Evolutionary conservation across 768 basidiomycete species (phyloP), one percentile per base, ranked within the genome.

Genomic region (Pisolithus orientalis): DNA sequence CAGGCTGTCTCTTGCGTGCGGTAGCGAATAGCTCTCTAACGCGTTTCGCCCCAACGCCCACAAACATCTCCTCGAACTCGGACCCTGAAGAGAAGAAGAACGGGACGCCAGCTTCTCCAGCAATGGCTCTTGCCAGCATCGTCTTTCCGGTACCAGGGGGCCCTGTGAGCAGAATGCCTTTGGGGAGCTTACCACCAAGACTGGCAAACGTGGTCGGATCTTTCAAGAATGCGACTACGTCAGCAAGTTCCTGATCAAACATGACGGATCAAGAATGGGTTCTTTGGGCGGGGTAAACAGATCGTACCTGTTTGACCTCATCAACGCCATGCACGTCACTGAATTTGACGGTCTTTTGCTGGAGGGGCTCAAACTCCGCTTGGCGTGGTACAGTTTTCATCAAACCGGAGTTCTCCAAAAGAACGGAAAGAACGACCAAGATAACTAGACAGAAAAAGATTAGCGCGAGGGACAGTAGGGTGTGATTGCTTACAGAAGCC

Each of bases 31-130:
- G 80, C 56, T 98, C 95, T 39, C 96, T 82, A 39, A 99, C 90
- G 10, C 96, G 86, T 65, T 94, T 93, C 14, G 96, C 94, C 48
- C 94, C 94, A 34, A 91, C 87, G 51, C 93, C 93, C 44, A 95
- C 94, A 65, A 94, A 95, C 85, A 98, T 94, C 69, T 98, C 95
- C 65, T 98, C 95, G 57, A 98, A 98, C 62, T 96, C 94, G 47
- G 91, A 91, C 10, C 95, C 96, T 32, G 90, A 92, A 34, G 95
- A 93, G 63, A 94, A 96, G 68, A 97, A 85, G 76, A 99, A 99
- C 0, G 94, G 93, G 39, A 99, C 96, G 14, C 88, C 94, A 14
- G 96, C 96, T 74, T 99, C 96, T 44, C 96, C 96, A 3, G 96
- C 96, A 6, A 97, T 87, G 8, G 96, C 96, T 54, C 95, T 77